Evolutionary conservation across 495 filamentous ascomycete genomes (phyloP).

Genomic region (Paragyromitra xinjiangensis): DNA sequence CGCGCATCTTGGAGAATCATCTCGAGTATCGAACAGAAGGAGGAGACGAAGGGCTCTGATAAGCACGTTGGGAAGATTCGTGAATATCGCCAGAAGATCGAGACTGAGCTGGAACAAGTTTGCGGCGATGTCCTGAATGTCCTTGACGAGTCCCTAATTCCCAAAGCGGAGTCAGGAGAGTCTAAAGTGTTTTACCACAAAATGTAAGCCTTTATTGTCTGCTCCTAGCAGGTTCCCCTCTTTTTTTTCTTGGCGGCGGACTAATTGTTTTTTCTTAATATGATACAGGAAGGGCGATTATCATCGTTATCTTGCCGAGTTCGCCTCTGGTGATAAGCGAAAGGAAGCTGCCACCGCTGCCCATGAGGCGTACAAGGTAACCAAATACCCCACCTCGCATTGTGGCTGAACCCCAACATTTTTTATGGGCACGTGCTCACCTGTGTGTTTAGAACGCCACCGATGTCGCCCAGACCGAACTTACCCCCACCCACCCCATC

Average conservation of each 20-base stretch:
- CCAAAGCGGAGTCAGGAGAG: slow-evolving; percentile 97
- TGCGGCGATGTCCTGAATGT: slow-evolving; percentile 99
- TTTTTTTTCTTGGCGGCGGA: slow-evolving; percentile 41
- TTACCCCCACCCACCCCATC: slow-evolving; percentile 98
- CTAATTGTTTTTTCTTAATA: slow-evolving; percentile 34
- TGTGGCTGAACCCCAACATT: slow-evolving; percentile 40
- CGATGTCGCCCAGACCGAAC: slow-evolving; percentile 96
- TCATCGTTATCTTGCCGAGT: slow-evolving; percentile 99
- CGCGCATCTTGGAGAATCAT: slow-evolving; percentile 99
- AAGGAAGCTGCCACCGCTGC: slow-evolving; percentile 95
- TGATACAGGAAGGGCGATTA: slow-evolving; percentile 96
- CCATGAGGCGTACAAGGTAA: slow-evolving; percentile 98
- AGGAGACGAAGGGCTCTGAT: slow-evolving; percentile 98
- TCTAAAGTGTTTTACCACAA: slow-evolving; percentile 99
- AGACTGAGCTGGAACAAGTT: slow-evolving; percentile 95
- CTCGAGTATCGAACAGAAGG: slow-evolving; percentile 99
- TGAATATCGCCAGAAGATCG: slow-evolving; percentile 99
- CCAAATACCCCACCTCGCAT: slow-evolving; percentile 40
- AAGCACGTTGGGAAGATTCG: slow-evolving; percentile 96
- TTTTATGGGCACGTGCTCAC: slow-evolving; percentile 43
- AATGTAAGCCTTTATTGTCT: slow-evolving; percentile 73
- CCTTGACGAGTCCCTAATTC: slow-evolving; percentile 92
- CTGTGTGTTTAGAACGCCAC: slow-evolving; percentile 79
- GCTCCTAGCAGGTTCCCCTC: slow-evolving; percentile 24
- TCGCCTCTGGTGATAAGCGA: slow-evolving; percentile 98